Percentiles rank a stretch among this genome's conserved stretches.
phyloP scores from a whole-genome alignment of 345 rosid species.

The Nasturtium officinale region DNA sequence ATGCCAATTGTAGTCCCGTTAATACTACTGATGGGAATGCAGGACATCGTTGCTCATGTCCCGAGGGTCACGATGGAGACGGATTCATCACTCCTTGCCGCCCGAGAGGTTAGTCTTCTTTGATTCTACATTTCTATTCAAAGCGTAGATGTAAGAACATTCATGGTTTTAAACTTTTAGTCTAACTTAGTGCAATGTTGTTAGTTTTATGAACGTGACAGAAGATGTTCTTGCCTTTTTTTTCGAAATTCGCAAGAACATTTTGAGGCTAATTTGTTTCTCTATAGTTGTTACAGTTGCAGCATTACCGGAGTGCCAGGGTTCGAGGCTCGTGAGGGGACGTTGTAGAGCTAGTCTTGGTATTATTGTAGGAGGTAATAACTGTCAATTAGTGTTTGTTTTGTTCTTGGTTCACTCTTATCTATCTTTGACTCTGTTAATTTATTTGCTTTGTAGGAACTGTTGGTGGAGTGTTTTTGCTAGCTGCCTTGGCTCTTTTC shows the following conservation, averaged over 20 bases:
- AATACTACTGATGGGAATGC: neutral
- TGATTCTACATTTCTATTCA: neutral
- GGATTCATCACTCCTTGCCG: conserved; percentile 70
- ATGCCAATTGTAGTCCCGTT: conserved; percentile 40
- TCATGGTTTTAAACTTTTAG: neutral
- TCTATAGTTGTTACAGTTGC: conserved; percentile 15
- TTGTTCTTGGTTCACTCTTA: conserved; percentile 1
- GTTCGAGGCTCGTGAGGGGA: conserved; percentile 48
- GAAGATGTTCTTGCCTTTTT: conserved; percentile 4
- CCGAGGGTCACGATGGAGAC: conserved; percentile 56
- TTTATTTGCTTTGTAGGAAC: conserved; percentile 49
- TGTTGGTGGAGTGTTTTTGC: conserved; percentile 58
- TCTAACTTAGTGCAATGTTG: neutral
- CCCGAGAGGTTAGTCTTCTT: conserved; percentile 51
- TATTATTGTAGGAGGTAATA: conserved; percentile 72
- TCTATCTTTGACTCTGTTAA: conserved; percentile 24
- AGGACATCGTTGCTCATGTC: conserved; percentile 67
- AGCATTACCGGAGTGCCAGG: conserved; percentile 47
- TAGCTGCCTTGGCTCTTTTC: conserved; percentile 49
- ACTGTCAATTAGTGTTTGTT: conserved; percentile 1
- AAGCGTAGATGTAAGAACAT: neutral
- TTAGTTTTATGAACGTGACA: neutral
- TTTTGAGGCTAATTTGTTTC: conserved; percentile 27
- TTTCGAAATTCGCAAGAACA: neutral
- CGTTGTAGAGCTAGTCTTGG: conserved; percentile 50